A percentile compares a stretch with the other conserved stretches of the same genome.
Conservation (phyloP, 108 stramenopile genomes). For the Pinguiococcus pyrenoidosus region DNA sequence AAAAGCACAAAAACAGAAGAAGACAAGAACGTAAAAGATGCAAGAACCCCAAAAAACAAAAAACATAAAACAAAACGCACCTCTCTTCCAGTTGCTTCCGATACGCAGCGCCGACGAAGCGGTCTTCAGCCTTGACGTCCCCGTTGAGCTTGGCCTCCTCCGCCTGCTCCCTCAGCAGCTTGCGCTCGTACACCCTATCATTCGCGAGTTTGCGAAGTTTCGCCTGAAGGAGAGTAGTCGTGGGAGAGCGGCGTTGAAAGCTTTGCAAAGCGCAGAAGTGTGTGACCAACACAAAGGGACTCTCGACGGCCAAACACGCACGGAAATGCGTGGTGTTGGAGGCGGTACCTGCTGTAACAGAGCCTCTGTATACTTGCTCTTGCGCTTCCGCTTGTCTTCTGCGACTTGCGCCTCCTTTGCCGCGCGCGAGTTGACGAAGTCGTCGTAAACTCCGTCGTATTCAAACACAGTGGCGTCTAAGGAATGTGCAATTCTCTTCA, state of each 20-base stretch:
- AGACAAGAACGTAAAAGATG: too few relatives aligned
- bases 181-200: constrained; percentile 28
- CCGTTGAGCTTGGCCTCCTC: constrained; percentile 21
- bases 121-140: not conserved
- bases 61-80: not conserved
- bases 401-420: not conserved
- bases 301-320: too few relatives aligned
- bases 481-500: not conserved
- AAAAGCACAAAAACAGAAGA: too few relatives aligned
- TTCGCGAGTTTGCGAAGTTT: constrained; percentile 22
- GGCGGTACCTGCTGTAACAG: not conserved
- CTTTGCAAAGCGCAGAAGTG: not conserved
- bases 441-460: constrained; percentile 34
- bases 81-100: not conserved
- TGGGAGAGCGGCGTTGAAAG: constrained; percentile 7
- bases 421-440: not conserved
- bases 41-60: too few relatives aligned
- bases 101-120: not conserved
- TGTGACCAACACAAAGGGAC: not conserved
- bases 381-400: not conserved
- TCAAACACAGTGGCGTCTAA: constrained; percentile 25
- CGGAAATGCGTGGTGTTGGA: too few relatives aligned
- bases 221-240: constrained; percentile 11
- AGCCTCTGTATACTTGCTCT: not conserved
- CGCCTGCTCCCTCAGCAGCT: constrained; percentile 29